phyloP scores from a whole-genome alignment of 441 rosid species.

The Pelargonium fulgidum region DNA sequence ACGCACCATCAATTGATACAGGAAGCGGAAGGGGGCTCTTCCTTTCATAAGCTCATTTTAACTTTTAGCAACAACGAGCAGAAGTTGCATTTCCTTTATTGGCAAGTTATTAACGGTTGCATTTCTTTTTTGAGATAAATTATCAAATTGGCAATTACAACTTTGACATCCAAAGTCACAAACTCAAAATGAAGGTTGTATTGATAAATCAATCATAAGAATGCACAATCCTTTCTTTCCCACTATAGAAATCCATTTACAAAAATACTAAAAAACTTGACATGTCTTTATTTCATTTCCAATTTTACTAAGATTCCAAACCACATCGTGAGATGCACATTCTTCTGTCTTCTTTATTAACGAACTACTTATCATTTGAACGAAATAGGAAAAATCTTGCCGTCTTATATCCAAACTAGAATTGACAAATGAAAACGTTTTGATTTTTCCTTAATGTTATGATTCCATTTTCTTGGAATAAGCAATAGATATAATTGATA shows the following conservation, averaged over 20 bases:
- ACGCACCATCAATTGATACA: not conserved
- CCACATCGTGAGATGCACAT: not conserved
- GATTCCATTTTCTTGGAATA: not conserved
- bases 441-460: not conserved
- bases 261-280: not conserved
- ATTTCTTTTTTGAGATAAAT: not conserved
- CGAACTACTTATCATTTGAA: slow-evolving; percentile 1
- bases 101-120: not conserved
- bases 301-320: slow-evolving; percentile 4
- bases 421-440: not conserved
- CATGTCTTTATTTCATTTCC: not conserved
- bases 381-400: not conserved
- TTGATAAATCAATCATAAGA: not conserved
- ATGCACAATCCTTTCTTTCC: not conserved
- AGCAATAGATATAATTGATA: not conserved
- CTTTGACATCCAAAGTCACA: not conserved
- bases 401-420: not conserved
- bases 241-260: not conserved
- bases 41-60: not conserved
- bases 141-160: not conserved
- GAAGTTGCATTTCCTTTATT: not conserved
- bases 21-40: not conserved
- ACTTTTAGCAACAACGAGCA: not conserved
- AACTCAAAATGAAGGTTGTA: not conserved
- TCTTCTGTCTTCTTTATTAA: not conserved